Base-by-base conservation (phyloP, 768 basidiomycete species). In the Rossbeevera mucosa region DNA sequence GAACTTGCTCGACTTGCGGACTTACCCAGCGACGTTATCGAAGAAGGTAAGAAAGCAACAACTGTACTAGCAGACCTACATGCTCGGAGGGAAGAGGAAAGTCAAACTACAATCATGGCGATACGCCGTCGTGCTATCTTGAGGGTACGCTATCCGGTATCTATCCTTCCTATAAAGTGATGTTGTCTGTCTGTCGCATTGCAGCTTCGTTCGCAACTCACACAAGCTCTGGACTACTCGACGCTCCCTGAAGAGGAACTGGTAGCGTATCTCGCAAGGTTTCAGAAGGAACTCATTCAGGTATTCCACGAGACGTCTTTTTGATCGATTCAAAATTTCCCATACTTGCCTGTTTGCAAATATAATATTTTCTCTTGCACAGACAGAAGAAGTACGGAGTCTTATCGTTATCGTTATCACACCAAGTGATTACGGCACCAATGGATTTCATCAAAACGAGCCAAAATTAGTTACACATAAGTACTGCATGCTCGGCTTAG, bases 1-100 rank as follows among this genome's bases (percentile, higher is more conserved):
- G 89, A 96, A 59, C 79, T 97, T 24, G 94, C 94, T 12, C 81
- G 82, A 44, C 77, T 95, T 5, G 94, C 92, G 1, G 91, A 94
- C 62, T 74, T 99, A 0, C 95, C 95, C 0, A 56, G 66, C 0
- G 80, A 88, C 44, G 81, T 95, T 12, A 65, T 94, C 38, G 56
- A 61, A 4, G 83, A 88, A 65, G 85, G 80, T 5, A 78, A 71
- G 53, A 73, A 80, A 50, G 80, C 90, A 0, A 80, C 91, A 2
- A 73, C 75, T 13, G 72, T 68, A 8, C 77, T 96, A 9, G 70
- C 76, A 4, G 79, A 79, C 20, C 67, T 84, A 7, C 81, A 89
- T 51, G 74, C 75, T 4, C 76, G 72, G 53, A 69, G 79, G 40
- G 75, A 86, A 64, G 77, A 78, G 67, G 76, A 81, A 38, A 90